Conservation (phyloP, 1,139 yeast species). For the Eremothecium gossypii region DNA sequence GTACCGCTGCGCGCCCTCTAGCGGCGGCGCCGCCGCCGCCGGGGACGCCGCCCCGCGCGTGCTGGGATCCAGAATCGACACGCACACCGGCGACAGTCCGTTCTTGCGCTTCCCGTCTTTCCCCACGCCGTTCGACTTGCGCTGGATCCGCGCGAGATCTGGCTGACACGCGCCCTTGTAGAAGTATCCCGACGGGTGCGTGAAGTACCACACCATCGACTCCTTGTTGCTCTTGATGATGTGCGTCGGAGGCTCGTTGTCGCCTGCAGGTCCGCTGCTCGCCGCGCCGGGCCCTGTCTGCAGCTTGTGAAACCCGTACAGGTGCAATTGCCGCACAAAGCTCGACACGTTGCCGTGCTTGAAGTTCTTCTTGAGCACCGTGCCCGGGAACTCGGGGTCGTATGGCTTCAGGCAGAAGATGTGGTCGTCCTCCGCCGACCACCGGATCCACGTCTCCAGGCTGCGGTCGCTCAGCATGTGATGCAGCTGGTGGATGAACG, state of each 20-base stretch:
- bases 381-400: slow-evolving; percentile 53
- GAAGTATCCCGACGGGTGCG: slow-evolving; percentile 72
- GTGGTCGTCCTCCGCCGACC: slow-evolving; percentile 53
- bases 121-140: slow-evolving; percentile 26
- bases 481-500: slow-evolving; percentile 28
- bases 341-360: slow-evolving; percentile 76
- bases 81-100: slow-evolving; percentile 22
- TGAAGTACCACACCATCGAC: slow-evolving; percentile 67
- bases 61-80: slow-evolving; percentile 14
- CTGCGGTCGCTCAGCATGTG: slow-evolving; percentile 21
- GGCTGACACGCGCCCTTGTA: slow-evolving; percentile 61
- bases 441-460: slow-evolving; percentile 51
- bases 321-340: slow-evolving; percentile 68
- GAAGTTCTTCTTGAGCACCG: slow-evolving; percentile 57
- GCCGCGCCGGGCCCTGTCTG: slow-evolving; percentile 4
- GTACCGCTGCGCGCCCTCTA: slow-evolving; percentile 2
- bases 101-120: slow-evolving; percentile 28
- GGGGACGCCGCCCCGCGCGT: slow-evolving; percentile 3
- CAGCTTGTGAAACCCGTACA: slow-evolving; percentile 68
- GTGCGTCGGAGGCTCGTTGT: slow-evolving; percentile 5
- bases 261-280: not conserved
- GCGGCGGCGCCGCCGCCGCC: not conserved
- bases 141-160: slow-evolving; percentile 23
- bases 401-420: slow-evolving; percentile 59
- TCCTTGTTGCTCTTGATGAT: slow-evolving; percentile 13